Evolutionary conservation across 768 basidiomycete species (phyloP), one percentile per base, ranked within the genome.

Genomic region (Daedalea quercina): DNA sequence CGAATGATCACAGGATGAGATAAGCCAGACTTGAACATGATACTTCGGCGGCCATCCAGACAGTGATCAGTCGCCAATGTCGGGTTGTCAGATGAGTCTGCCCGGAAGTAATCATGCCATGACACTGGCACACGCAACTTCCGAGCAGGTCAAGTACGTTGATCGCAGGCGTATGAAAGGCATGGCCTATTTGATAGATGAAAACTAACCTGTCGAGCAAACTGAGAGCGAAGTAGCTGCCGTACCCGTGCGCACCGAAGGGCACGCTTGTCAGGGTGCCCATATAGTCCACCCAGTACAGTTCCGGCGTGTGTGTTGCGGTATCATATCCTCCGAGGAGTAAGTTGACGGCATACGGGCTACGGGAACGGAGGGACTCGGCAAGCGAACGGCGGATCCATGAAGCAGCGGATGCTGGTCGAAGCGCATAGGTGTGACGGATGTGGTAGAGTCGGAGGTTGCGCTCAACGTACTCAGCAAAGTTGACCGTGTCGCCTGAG

Each of bases 371-470:
- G 9, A 98, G 71, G 0, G 90, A 91, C 45, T 90, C 82, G 31
- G 96, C 95, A 20, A 99, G 78, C 13, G 87, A 78, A 55, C 90
- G 83, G 23, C 96, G 88, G 63, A 96, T 90, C 94, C 95, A 99
- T 3, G 94, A 83, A 7, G 95, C 91, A 17, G 94, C 93, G 6
- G 94, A 87, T 11, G 85, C 77, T 1, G 96, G 95, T 42, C 90
- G 86, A 42, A 97, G 87, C 12, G 91, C 79, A 68, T 90, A 85
- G 66, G 86, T 77, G 72, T 98, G 87, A 63, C 95, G 87, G 65
- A 98, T 98, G 63, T 96, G 91, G 72, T 95, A 94, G 45, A 99
- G 75, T 44, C 95, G 86, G 59, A 99, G 82, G 74, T 96, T 98
- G 56, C 95, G 85, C 65, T 97, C 94, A 56, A 98, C 81, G 63